phyloP scores from a whole-genome alignment of 2,329 filamentous ascomycete species.

The Plenodomus lindquistii region DNA sequence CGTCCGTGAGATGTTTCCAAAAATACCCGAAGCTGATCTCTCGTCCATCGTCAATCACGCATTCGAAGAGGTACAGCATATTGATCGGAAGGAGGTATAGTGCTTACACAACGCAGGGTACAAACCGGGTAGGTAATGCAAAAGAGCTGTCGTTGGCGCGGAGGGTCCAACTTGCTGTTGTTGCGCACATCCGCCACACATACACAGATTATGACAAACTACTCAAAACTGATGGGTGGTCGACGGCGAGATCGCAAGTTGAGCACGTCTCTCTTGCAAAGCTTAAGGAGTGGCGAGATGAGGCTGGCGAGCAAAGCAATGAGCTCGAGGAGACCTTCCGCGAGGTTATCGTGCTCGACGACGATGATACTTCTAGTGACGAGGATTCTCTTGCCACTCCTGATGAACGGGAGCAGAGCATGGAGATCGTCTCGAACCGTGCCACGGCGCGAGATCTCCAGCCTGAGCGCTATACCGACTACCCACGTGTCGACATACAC shows the following conservation, averaged over 20 bases:
- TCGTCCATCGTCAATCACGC: conserved; percentile 63
- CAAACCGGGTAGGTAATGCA: conserved; percentile 61
- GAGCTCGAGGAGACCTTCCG: conserved; percentile 65
- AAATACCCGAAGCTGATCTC: conserved; percentile 62
- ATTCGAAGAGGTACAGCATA: conserved; percentile 57
- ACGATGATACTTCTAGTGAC: conserved; percentile 56
- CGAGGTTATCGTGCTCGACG: conserved; percentile 66
- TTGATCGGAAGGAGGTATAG: background rate
- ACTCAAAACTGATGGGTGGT: conserved; percentile 57
- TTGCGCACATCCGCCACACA: conserved; percentile 64
- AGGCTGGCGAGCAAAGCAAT: conserved; percentile 54
- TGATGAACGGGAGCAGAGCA: conserved; percentile 34
- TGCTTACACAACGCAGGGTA: conserved; percentile 48
- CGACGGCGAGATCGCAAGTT: conserved; percentile 58
- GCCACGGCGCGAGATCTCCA: conserved; percentile 39
- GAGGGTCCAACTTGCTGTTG: conserved; percentile 63
- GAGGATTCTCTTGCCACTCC: conserved; percentile 35
- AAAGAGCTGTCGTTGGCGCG: conserved; percentile 58
- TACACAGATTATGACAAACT: conserved; percentile 67
- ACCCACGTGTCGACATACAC: conserved; percentile 14
- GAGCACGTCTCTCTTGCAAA: conserved; percentile 60
- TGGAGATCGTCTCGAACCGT: conserved; percentile 39
- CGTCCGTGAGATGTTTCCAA: conserved; percentile 65
- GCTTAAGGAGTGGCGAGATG: conserved; percentile 65
- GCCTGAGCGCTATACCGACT: conserved; percentile 22